phyloP scores from a whole-genome alignment of 2,329 filamentous ascomycete species.

The Karstenula rhodostoma region DNA sequence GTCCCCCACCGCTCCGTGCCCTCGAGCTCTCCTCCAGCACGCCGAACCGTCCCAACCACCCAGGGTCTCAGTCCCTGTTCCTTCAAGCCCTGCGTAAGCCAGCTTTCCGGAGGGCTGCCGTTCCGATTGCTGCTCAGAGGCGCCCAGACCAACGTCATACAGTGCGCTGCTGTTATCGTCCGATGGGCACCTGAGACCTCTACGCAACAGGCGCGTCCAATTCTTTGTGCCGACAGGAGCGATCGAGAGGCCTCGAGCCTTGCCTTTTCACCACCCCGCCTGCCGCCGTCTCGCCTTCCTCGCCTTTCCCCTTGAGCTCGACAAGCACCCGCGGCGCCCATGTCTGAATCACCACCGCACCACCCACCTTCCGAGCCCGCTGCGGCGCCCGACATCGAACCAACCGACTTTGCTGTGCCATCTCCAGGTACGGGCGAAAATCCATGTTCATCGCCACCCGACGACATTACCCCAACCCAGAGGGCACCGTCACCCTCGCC shows the following conservation, averaged over 20 bases:
- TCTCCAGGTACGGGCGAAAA: conserved; percentile 21
- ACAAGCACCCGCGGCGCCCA: conserved; percentile 22
- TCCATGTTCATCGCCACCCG: conserved; percentile 22
- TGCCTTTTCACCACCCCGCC: conserved; percentile 5
- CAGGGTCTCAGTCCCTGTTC: background rate
- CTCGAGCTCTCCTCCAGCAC: background rate
- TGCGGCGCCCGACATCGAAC: conserved; percentile 15
- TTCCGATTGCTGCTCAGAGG: background rate
- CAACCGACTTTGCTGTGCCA: conserved; percentile 20
- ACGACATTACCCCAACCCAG: conserved; percentile 11
- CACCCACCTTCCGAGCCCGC: conserved; percentile 11
- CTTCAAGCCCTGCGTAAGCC: conserved; percentile 4
- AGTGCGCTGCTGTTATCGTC: conserved; percentile 14
- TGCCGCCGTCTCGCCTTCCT: background rate
- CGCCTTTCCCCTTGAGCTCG: background rate
- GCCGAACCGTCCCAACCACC: background rate
- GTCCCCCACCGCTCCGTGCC: background rate
- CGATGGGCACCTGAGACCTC: conserved; percentile 33
- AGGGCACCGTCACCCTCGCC: conserved; percentile 16
- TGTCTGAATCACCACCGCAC: conserved; percentile 38
- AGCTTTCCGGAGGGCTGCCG: background rate
- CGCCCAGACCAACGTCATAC: conserved; percentile 14
- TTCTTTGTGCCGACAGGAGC: conserved; percentile 21
- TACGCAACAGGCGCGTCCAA: background rate
- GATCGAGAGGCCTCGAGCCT: conserved; percentile 13